A percentile compares a stretch with the other conserved stretches of the same genome.
Evolutionary conservation across 108 stramenopile genomes (phyloP).

Genomic region (Cyclotella sp.): DNA sequence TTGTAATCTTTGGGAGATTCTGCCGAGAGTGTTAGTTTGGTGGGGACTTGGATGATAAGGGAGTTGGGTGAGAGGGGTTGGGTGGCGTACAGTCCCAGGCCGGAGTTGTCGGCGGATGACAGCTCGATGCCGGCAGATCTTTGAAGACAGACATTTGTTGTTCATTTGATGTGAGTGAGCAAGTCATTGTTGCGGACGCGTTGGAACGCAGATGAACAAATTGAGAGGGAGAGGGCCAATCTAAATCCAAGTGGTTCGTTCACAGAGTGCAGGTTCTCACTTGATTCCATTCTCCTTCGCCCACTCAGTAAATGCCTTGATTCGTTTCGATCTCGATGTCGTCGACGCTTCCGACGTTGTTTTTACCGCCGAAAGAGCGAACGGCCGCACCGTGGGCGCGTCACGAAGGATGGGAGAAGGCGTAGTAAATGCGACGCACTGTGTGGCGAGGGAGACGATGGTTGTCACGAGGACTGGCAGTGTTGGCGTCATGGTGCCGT

Average conservation of each 20-base stretch:
- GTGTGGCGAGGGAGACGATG: too few species aligned
- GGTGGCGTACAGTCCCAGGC: conserved; percentile 66
- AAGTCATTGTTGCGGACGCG: not conserved
- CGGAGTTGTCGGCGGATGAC: conserved; percentile 46
- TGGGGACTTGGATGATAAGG: conserved; percentile 71
- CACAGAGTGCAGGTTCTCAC: conserved; percentile 17
- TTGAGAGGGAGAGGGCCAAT: too few species aligned
- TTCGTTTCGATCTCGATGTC: conserved; percentile 44
- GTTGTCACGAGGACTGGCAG: too few species aligned
- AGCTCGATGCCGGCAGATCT: conserved; percentile 44
- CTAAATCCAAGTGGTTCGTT: too few species aligned
- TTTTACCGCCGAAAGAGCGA: conserved; percentile 9
- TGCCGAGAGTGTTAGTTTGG: conserved; percentile 68
- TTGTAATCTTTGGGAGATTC: conserved; percentile 65
- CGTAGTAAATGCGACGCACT: too few species aligned
- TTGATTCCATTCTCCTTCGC: conserved; percentile 52
- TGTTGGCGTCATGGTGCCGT: too few species aligned
- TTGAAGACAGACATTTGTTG: not conserved
- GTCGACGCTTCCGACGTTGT: conserved; percentile 16
- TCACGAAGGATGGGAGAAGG: too few species aligned
- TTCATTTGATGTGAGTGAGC: not conserved
- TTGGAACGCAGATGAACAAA: too few species aligned
- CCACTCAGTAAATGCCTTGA: conserved; percentile 45
- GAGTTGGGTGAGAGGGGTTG: conserved; percentile 47
- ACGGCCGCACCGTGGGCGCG: too few species aligned